phyloP scores from a whole-genome alignment of 306 rosid genomes.

The Cucumis melo region DNA sequence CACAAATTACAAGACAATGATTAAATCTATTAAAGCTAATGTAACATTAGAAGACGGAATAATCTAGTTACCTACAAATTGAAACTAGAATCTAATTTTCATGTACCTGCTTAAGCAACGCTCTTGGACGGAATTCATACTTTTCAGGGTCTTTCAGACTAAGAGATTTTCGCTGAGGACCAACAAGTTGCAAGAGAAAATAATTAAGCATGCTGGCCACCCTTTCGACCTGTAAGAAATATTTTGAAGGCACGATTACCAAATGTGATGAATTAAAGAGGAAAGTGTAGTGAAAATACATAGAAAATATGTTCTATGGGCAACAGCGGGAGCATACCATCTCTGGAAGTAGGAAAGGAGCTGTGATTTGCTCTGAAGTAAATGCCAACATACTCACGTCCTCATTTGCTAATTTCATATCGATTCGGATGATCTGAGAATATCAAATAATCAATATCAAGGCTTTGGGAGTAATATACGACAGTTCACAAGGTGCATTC shows the following conservation, averaged over 20 bases:
- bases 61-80: neutral
- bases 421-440: conserved; percentile 75
- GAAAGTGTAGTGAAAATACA: neutral
- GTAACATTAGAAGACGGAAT: neutral
- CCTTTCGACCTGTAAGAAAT: conserved; percentile 67
- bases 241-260: neutral
- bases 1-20: neutral
- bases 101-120: conserved; percentile 86
- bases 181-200: conserved; percentile 87
- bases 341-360: conserved; percentile 95
- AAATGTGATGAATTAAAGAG: neutral
- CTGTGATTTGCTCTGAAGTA: conserved; percentile 89
- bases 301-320: neutral
- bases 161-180: conserved; percentile 94
- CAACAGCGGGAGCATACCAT: conserved; percentile 35
- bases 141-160: conserved; percentile 94
- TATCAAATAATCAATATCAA: conserved; percentile 12
- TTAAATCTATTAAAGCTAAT: neutral
- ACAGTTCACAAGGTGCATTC: neutral
- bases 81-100: neutral
- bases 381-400: conserved; percentile 92
- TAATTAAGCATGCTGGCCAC: conserved; percentile 99
- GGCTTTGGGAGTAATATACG: neutral
- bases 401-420: conserved; percentile 97
- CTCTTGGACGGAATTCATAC: conserved; percentile 91